phyloP scores from a whole-genome alignment of 1,284 basidiomycete genomes.

The Phellopilus nigrolimitatus region DNA sequence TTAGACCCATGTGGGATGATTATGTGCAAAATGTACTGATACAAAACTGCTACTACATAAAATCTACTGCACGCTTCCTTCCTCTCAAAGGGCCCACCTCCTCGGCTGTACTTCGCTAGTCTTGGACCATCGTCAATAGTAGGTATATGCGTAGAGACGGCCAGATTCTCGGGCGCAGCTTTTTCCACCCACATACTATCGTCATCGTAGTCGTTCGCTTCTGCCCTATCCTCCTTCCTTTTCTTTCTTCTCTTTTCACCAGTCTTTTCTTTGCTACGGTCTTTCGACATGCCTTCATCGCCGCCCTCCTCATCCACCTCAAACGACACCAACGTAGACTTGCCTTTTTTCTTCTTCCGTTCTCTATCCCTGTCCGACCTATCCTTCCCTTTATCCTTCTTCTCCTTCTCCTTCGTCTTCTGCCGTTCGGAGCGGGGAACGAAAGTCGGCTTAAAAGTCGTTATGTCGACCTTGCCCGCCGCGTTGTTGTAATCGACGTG shows the following conservation, averaged over 20 bases:
- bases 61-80: constrained; percentile 25
- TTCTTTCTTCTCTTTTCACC: constrained; percentile 29
- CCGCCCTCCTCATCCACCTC: constrained; percentile 31
- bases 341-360: constrained; percentile 31
- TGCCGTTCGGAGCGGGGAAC: constrained; percentile 47
- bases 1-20: too few relatives aligned
- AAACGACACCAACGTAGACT: constrained; percentile 35
- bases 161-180: constrained; percentile 37
- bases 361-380: constrained; percentile 37
- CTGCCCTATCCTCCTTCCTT: constrained; percentile 28
- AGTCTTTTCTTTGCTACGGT: constrained; percentile 23
- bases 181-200: constrained; percentile 65
- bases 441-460: constrained; percentile 79
- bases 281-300: not conserved
- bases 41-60: constrained; percentile 19
- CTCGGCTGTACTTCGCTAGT: constrained; percentile 23
- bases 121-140: not conserved
- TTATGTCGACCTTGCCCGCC: constrained; percentile 44
- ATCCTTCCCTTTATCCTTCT: constrained; percentile 40
- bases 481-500: constrained; percentile 14
- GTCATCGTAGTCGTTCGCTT: constrained; percentile 38
- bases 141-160: not conserved
- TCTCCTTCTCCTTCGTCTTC: constrained; percentile 35
- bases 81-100: constrained; percentile 30
- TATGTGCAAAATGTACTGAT: not conserved